phyloP scores from a whole-genome alignment of 1,284 basidiomycete species.

The Rhodotorula sp. region DNA sequence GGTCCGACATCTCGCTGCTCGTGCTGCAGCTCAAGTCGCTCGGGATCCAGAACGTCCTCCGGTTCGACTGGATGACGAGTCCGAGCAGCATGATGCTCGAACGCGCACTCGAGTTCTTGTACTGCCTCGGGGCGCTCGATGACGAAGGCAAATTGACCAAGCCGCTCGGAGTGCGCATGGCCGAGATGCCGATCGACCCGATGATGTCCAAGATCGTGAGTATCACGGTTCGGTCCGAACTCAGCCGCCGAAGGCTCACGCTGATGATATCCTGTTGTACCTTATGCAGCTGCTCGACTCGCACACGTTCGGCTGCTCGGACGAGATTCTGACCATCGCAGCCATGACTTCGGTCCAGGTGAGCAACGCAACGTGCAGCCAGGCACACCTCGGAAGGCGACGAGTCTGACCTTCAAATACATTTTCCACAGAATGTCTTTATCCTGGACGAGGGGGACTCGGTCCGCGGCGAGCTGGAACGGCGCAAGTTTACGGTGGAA shows the following conservation, averaged over 20 bases:
- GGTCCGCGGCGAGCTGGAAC: slow-evolving; percentile 80
- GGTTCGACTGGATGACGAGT: slow-evolving; percentile 85
- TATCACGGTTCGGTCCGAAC: background rate
- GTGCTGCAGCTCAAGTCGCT: slow-evolving; percentile 90
- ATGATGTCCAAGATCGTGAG: slow-evolving; percentile 60
- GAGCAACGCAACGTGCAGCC: slow-evolving; percentile 18
- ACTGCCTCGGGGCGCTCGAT: slow-evolving; percentile 55
- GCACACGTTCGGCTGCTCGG: slow-evolving; percentile 76
- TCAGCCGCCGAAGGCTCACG: background rate
- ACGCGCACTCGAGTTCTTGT: slow-evolving; percentile 68
- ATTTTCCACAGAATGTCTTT: slow-evolving; percentile 68
- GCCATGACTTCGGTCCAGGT: slow-evolving; percentile 91
- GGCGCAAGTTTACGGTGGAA: slow-evolving; percentile 91
- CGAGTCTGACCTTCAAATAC: background rate
- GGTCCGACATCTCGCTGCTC: slow-evolving; percentile 81
- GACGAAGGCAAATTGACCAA: slow-evolving; percentile 54
- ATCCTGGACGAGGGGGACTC: slow-evolving; percentile 80
- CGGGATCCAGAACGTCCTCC: slow-evolving; percentile 83
- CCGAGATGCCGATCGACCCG: slow-evolving; percentile 58
- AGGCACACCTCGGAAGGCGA: too few species aligned
- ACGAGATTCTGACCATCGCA: slow-evolving; percentile 90
- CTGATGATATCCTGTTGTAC: background rate
- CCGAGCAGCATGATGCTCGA: slow-evolving; percentile 84
- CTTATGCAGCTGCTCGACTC: slow-evolving; percentile 73
- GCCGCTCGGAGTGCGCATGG: slow-evolving; percentile 56